These are phyloP conservation scores for Sanguinoderma infundibulare DNA, from an alignment of 1,284 basidiomycete species.

Conservation along the genomic window DNA sequence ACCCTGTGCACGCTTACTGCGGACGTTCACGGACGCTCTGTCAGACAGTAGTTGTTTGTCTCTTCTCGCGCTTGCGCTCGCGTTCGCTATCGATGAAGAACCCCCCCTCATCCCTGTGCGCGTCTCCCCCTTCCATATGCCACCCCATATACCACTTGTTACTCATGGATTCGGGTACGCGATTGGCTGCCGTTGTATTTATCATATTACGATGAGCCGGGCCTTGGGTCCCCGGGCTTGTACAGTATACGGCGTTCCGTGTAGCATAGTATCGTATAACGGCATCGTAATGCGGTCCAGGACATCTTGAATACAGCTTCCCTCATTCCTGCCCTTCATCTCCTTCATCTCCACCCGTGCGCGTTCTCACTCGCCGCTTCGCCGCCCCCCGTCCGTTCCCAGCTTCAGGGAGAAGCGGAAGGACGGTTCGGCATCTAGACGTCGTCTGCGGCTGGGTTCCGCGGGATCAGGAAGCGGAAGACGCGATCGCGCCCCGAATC, in stretches of 20 bases:
- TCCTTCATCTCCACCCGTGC: constrained; percentile 17
- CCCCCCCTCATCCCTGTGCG: not conserved
- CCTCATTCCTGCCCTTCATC: not conserved
- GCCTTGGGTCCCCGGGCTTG: constrained; percentile 11
- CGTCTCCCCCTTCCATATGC: not conserved
- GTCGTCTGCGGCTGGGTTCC: constrained; percentile 4
- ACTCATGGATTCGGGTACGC: not conserved
- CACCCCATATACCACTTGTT: constrained; percentile 18
- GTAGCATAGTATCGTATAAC: constrained; percentile 27
- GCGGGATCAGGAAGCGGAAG: constrained; percentile 54
- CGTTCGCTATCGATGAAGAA: constrained; percentile 18
- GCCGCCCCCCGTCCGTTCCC: constrained; percentile 16
- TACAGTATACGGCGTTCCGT: constrained; percentile 24
- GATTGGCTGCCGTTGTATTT: constrained; percentile 22
- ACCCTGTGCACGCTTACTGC: constrained; percentile 1
- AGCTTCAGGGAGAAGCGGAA: not conserved
- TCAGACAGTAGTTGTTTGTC: too few relatives aligned
- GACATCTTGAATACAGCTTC: constrained; percentile 18
- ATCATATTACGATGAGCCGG: constrained; percentile 21
- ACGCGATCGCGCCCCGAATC: constrained; percentile 51
- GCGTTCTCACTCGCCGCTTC: constrained; percentile 27
- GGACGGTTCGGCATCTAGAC: too few relatives aligned
- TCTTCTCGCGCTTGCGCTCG: constrained; percentile 3
- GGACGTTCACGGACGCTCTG: constrained; percentile 14
- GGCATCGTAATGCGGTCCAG: constrained; percentile 17